Conservation (phyloP, 1,284 basidiomycete genomes). For the Inonotus hispidus region DNA sequence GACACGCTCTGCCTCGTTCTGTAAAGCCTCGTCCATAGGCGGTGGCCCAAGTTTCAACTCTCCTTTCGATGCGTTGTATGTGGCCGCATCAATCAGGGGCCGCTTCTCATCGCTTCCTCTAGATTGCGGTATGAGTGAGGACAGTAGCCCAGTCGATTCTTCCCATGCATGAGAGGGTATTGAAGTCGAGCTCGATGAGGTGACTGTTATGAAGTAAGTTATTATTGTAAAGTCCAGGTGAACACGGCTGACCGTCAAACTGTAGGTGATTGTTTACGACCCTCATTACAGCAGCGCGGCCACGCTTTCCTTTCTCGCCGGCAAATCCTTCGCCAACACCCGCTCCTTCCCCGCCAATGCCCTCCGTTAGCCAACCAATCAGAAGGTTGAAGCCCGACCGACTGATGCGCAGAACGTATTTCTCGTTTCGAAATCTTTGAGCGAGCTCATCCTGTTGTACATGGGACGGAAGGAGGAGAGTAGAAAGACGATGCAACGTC, state of each 20-base stretch:
- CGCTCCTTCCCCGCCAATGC: constrained; percentile 79
- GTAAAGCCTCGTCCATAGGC: constrained; percentile 74
- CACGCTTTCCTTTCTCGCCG: constrained; percentile 75
- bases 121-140: constrained; percentile 68
- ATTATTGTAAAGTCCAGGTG: constrained; percentile 7
- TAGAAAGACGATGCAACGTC: constrained; percentile 78
- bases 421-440: constrained; percentile 83
- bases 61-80: constrained; percentile 70
- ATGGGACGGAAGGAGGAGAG: constrained; percentile 80
- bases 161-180: constrained; percentile 67
- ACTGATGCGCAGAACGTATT: constrained; percentile 89
- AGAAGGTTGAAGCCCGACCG: constrained; percentile 89
- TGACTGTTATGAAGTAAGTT: constrained; percentile 43
- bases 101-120: constrained; percentile 34
- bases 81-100: constrained; percentile 47
- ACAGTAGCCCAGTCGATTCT: constrained; percentile 76
- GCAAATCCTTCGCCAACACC: constrained; percentile 80
- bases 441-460: constrained; percentile 81
- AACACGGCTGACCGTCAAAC: constrained; percentile 69
- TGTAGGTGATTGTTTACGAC: constrained; percentile 92
- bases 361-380: constrained; percentile 94
- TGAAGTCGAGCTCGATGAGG: constrained; percentile 60
- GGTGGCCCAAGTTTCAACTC: constrained; percentile 80
- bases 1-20: constrained; percentile 71
- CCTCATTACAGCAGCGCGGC: constrained; percentile 81